These are phyloP conservation scores for Cercospora citrullina DNA, from an alignment of 2,329 filamentous ascomycete species.

Conservation along the genomic window DNA sequence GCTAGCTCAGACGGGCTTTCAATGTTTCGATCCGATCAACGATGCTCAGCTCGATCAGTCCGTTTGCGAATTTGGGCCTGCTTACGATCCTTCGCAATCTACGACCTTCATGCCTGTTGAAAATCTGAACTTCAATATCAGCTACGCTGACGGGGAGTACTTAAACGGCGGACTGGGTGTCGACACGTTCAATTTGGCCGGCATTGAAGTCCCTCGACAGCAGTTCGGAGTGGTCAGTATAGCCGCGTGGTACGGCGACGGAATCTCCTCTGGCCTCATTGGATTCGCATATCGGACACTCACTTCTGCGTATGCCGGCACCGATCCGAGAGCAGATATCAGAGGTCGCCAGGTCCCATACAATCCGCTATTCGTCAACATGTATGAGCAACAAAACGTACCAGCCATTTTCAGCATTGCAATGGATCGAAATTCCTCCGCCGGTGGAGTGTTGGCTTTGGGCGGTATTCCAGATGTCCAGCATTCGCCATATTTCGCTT, in stretches of 20 bases:
- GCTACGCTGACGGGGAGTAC: conserved; percentile 47
- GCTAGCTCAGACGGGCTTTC: conserved; percentile 39
- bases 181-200: conserved; percentile 48
- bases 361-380: conserved; percentile 53
- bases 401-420: conserved; percentile 53
- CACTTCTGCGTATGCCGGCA: conserved; percentile 45
- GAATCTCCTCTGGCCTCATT: conserved; percentile 49
- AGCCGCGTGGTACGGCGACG: conserved; percentile 39
- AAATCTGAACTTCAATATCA: conserved; percentile 46
- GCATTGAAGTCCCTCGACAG: conserved; percentile 48
- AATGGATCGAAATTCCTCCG: conserved; percentile 39
- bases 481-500: conserved; percentile 39
- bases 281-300: conserved; percentile 54
- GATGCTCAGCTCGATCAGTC: conserved; percentile 22
- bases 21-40: conserved; percentile 29
- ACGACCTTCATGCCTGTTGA: conserved; percentile 43
- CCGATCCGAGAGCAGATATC: conserved; percentile 28
- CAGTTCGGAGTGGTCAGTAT: conserved; percentile 49
- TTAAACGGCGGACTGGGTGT: conserved; percentile 45
- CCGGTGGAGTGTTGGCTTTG: conserved; percentile 50
- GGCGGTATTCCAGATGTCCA: conserved; percentile 52
- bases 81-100: conserved; percentile 33
- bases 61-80: conserved; percentile 38
- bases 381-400: conserved; percentile 49
- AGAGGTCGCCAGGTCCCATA: conserved; percentile 41